Evolutionary conservation across 441 rosid species (phyloP).

Genomic region (Euphorbia celastroides): DNA sequence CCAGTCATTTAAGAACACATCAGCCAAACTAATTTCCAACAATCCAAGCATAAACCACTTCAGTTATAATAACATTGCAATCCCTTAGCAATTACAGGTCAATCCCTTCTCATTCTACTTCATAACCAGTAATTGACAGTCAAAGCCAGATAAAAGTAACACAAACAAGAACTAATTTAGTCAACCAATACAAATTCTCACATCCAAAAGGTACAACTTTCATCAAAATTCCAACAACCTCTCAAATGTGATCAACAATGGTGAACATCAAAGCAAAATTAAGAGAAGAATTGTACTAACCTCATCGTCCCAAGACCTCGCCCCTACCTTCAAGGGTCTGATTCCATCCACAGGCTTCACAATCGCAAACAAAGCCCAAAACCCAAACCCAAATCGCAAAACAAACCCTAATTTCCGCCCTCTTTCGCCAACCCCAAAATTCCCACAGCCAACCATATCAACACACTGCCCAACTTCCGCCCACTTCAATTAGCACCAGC

Average conservation of each 20-base stretch:
- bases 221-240: background rate
- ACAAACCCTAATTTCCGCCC: slow-evolving; percentile 40
- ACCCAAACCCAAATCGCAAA: slow-evolving; percentile 33
- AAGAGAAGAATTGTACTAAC: slow-evolving; percentile 32
- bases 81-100: background rate
- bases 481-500: slow-evolving; percentile 15
- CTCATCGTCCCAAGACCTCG: slow-evolving; percentile 92
- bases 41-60: slow-evolving; percentile 7
- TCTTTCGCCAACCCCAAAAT: slow-evolving; percentile 22
- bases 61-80: background rate
- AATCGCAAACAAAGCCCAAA: slow-evolving; percentile 46
- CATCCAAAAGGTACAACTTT: slow-evolving; percentile 14
- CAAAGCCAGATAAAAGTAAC: background rate
- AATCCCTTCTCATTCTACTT: slow-evolving; percentile 8
- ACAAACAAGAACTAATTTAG: slow-evolving; percentile 11
- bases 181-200: slow-evolving; percentile 12
- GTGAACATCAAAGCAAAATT: slow-evolving; percentile 4
- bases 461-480: slow-evolving; percentile 10
- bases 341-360: slow-evolving; percentile 48
- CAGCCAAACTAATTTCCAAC: slow-evolving; percentile 10
- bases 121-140: background rate
- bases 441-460: slow-evolving; percentile 39
- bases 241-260: slow-evolving; percentile 2
- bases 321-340: slow-evolving; percentile 76
- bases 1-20: slow-evolving; percentile 1